phyloP scores from a whole-genome alignment of 345 rosid species.

The Camelina laxa region DNA sequence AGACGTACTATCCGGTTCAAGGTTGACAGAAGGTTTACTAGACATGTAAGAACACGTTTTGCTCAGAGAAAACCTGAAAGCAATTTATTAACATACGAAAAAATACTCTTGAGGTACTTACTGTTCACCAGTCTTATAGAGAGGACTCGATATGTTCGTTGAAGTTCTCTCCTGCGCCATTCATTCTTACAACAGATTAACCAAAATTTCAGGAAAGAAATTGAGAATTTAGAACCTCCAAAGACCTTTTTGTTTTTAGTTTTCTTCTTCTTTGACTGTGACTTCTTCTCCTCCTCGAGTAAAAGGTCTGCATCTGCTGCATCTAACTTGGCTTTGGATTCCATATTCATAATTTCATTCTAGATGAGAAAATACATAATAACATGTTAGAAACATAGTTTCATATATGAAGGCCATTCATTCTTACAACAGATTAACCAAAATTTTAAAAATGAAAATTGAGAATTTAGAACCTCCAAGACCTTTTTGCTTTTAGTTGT shows the following conservation, averaged over 20 bases:
- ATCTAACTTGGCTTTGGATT: constrained; percentile 7
- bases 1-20: constrained; percentile 12
- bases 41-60: constrained; percentile 8
- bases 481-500: constrained; percentile 28
- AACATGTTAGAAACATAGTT: neutral
- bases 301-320: neutral
- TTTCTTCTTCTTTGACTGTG: constrained; percentile 17
- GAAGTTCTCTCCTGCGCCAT: constrained; percentile 25
- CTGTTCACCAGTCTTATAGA: constrained; percentile 22
- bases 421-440: neutral
- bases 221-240: constrained; percentile 4
- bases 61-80: constrained; percentile 12
- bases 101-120: constrained; percentile 24
- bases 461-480: constrained; percentile 6
- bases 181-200: constrained; percentile 9
- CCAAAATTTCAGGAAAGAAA: neutral
- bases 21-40: constrained; percentile 16
- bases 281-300: constrained; percentile 3
- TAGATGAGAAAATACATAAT: neutral
- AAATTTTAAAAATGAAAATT: neutral
- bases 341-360: constrained; percentile 6
- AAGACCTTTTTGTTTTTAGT: constrained; percentile 21
- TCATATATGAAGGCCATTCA: neutral
- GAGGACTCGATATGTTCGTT: neutral
- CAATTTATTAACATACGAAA: neutral